A percentile compares a stretch with the other conserved stretches of the same genome.
These are phyloP conservation scores for Houttuynia cordata DNA, from an alignment of 164 flowering plant species.

Conservation along the genomic window DNA sequence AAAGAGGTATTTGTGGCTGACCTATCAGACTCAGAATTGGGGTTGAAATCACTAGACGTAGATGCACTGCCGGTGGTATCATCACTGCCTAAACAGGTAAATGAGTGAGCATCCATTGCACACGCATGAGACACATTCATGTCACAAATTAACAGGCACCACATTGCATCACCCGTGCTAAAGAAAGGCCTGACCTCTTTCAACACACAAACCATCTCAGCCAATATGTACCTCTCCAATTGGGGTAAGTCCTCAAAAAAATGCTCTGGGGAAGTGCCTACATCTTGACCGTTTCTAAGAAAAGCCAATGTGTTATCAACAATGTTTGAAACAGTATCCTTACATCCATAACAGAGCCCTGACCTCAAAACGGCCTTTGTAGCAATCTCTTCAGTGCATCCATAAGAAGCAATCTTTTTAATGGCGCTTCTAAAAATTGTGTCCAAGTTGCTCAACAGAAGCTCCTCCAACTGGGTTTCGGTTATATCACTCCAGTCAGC, in stretches of 20 bases:
- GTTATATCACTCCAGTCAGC: constrained; percentile 85
- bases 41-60: constrained; percentile 14
- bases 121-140: constrained; percentile 94
- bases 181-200: constrained; percentile 78
- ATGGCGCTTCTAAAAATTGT: constrained; percentile 71
- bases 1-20: constrained; percentile 13
- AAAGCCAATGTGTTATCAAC: constrained; percentile 69
- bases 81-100: constrained; percentile 27
- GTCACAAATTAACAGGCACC: constrained; percentile 91
- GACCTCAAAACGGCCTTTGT: constrained; percentile 67
- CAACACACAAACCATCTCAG: constrained; percentile 79
- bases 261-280: constrained; percentile 43
- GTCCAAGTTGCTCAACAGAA: constrained; percentile 64
- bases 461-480: constrained; percentile 74
- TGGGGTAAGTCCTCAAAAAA: constrained; percentile 69
- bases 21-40: constrained; percentile 26
- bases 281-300: constrained; percentile 53
- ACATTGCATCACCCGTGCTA: constrained; percentile 91
- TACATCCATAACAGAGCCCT: constrained; percentile 76
- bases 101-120: constrained; percentile 69
- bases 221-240: constrained; percentile 73
- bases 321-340: constrained; percentile 78
- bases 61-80: constrained; percentile 27
- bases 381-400: constrained; percentile 70
- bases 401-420: constrained; percentile 61